Base-by-base conservation (phyloP, 2,329 filamentous ascomycete genomes). In the Pestalotiopsis fici region DNA sequence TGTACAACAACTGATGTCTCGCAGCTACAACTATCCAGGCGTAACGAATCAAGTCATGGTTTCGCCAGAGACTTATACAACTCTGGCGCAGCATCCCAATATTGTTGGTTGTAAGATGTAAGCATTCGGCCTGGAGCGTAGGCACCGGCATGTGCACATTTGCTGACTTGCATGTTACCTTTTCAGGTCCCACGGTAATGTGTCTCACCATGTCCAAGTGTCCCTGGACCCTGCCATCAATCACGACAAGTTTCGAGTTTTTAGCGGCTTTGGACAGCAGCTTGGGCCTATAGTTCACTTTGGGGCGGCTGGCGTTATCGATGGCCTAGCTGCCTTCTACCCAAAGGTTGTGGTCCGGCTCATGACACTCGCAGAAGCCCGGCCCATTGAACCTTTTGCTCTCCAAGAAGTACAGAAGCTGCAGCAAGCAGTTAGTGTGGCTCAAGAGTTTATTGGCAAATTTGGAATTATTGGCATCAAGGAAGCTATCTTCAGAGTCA, bases 81-180 rank as follows among this genome's bases (percentile, higher is more conserved):
- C 70, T 5, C 83, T 92, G 57, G 87, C 90, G 2, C 78, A 82
- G 63, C 88, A 91, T 75, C 84, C 85, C 28, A 91, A 90, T 70
- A 91, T 92, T 67, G 89, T 91, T 0, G 90, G 90, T 66, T 89
- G 87, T 78, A 92, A 92, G 79, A 86, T 92, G 37, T 64, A 54
- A 54, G 61, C 75, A 5, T 57, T 12, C 13, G 1, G 23, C 37
- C 55, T 27, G 59, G 66, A 43, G 9, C 18, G 12, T 11, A 43
- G 7, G 18, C n/a, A 13, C 15, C 37, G 28, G 4, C 18, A 18
- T 35, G 2, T 28, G 11, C 4, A 0, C 18, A 12, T 55, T 2
- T 23, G 55, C 70, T n/a, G 70, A 37, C n/a, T n/a, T n/a, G 0
- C 12, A n/a, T 15, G 15, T 12, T 43, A n/a, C n/a, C n/a, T n/a